Percentiles rank a stretch among this genome's conserved stretches.
Evolutionary conservation across 2,329 filamentous ascomycete species (phyloP).

Genomic region (Juglanconis sp.): DNA sequence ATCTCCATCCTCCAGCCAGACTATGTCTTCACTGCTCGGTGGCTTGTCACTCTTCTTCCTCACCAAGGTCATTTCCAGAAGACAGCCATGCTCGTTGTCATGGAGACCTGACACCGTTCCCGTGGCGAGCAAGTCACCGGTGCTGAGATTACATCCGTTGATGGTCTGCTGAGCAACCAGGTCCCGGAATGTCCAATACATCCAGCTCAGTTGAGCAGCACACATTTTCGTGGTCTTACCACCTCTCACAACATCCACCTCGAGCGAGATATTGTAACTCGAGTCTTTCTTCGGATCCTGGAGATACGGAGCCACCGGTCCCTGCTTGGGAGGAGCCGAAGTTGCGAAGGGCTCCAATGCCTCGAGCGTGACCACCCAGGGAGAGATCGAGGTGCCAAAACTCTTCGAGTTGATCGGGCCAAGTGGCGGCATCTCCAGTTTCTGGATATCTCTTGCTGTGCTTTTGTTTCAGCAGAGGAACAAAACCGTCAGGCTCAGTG

Average conservation of each 20-base stretch:
- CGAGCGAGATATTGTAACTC: constrained; percentile 32
- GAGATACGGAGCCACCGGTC: constrained; percentile 30
- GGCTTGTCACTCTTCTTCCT: constrained; percentile 30
- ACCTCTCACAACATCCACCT: constrained; percentile 26
- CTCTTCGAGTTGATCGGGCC: constrained; percentile 61
- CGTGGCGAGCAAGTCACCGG: constrained; percentile 39
- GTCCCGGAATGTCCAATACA: constrained; percentile 39
- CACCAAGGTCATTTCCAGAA: constrained; percentile 37
- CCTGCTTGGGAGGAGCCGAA: constrained; percentile 23
- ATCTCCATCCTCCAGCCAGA: constrained; percentile 39
- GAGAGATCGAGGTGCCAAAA: constrained; percentile 57
- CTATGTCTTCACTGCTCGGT: constrained; percentile 29
- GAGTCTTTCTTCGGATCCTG: constrained; percentile 30
- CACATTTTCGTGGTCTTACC: constrained; percentile 26
- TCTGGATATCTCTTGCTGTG: constrained; percentile 58
- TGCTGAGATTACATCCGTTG: constrained; percentile 34
- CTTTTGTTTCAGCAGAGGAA: constrained; percentile 13
- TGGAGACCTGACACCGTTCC: constrained; percentile 38
- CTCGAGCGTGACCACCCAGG: constrained; percentile 60
- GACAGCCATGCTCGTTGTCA: constrained; percentile 34
- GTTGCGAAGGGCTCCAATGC: constrained; percentile 59
- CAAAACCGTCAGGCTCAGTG: constrained; percentile 23
- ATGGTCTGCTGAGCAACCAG: constrained; percentile 35
- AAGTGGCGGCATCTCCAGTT: constrained; percentile 57
- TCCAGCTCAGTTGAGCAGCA: constrained; percentile 26